Percentiles rank a stretch among this genome's conserved stretches.
phyloP scores from a whole-genome alignment of 108 stramenopile genomes.

The Skeletonema grethae region DNA sequence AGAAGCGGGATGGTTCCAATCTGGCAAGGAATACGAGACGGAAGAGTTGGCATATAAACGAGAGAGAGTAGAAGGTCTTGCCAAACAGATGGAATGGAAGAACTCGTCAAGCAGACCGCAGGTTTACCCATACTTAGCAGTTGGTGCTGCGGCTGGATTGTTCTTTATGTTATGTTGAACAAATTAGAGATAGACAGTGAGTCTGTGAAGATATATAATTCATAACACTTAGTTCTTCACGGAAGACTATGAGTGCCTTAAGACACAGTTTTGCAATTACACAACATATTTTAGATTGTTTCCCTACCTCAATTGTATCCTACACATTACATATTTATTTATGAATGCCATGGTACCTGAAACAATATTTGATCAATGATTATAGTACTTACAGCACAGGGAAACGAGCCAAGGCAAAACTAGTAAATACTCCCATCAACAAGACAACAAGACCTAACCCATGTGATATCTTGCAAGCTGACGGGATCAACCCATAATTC shows the following conservation, averaged over 20 bases:
- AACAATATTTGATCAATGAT: background rate
- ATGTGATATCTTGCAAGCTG: slow-evolving; percentile 62
- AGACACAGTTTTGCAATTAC: no score
- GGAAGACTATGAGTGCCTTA: no score
- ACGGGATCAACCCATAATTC: slow-evolving; percentile 58
- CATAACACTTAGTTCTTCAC: background rate
- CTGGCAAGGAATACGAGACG: slow-evolving; percentile 9
- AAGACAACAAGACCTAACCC: slow-evolving; percentile 49
- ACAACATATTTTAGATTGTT: background rate
- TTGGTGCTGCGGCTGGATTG: background rate
- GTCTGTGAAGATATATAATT: background rate
- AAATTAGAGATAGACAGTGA: background rate
- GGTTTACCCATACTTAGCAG: background rate
- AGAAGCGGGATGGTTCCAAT: slow-evolving; percentile 25
- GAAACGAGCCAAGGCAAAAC: slow-evolving; percentile 40
- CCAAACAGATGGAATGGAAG: slow-evolving; percentile 14
- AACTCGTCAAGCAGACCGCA: slow-evolving; percentile 1
- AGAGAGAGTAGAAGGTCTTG: slow-evolving; percentile 21
- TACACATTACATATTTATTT: no score
- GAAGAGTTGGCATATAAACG: slow-evolving; percentile 21
- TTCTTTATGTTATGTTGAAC: slow-evolving; percentile 1
- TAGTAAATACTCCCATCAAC: slow-evolving; percentile 46
- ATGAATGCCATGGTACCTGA: no score
- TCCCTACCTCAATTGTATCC: background rate
- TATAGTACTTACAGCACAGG: slow-evolving; percentile 12